Evolutionary conservation across 352 stramenopile genomes (phyloP).

Genomic region (Pythium guiyangense): DNA sequence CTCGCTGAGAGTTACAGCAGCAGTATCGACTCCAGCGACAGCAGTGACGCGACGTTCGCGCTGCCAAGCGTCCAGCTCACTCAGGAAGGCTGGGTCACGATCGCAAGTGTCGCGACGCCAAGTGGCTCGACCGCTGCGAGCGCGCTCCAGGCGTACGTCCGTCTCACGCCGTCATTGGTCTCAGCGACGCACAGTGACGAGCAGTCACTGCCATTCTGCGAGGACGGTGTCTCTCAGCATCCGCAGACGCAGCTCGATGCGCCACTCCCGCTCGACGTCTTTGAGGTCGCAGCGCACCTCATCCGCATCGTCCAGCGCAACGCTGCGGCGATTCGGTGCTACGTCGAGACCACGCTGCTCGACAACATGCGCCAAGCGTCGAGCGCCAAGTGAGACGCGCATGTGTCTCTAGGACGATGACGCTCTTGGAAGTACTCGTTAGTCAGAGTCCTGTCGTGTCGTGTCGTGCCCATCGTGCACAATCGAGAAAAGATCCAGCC

Average conservation of each 20-base stretch:
- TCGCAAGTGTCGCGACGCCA: neutral
- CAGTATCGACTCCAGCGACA: too few species aligned
- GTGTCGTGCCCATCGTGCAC: too few species aligned
- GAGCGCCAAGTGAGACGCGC: neutral
- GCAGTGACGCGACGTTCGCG: neutral
- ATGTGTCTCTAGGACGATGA: too few species aligned
- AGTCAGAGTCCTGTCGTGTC: too few species aligned
- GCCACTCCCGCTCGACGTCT: neutral
- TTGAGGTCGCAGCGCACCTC: conserved; percentile 10
- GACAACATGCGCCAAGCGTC: conserved; percentile 5
- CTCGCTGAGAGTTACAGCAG: conserved; percentile 1
- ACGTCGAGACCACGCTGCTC: conserved; percentile 27
- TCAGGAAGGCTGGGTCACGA: conserved; percentile 7
- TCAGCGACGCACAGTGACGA: neutral
- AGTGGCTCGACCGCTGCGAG: neutral
- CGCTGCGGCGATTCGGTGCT: conserved; percentile 24
- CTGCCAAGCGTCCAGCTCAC: conserved; percentile 1
- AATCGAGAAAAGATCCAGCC: too few species aligned
- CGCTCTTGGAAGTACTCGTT: too few species aligned
- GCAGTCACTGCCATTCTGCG: neutral
- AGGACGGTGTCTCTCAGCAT: too few species aligned
- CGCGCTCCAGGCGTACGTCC: conserved; percentile 21
- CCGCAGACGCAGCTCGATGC: neutral
- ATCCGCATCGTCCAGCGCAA: conserved; percentile 23
- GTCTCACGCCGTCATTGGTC: conserved; percentile 18